These are phyloP conservation scores for Cercis canadensis DNA, from an alignment of 306 rosid genomes.

Conservation along the genomic window DNA sequence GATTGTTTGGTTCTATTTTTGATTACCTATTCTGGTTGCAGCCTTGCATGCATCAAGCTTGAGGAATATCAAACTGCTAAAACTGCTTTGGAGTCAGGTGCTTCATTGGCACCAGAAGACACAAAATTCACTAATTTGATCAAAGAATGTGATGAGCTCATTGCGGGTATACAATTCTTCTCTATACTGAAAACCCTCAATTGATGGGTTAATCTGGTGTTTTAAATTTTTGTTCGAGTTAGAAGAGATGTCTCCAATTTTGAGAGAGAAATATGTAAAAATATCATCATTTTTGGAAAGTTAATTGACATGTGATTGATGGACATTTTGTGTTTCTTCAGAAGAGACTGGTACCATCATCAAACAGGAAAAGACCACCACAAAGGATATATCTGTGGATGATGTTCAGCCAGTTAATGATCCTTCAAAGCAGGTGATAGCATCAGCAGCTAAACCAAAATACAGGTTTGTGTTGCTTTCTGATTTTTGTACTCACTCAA, in stretches of 20 bases:
- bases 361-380: constrained; percentile 41
- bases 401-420: constrained; percentile 45
- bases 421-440: constrained; percentile 38
- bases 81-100: constrained; percentile 73
- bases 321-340: constrained; percentile 45
- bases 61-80: constrained; percentile 95
- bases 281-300: constrained; percentile 1
- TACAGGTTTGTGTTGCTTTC: constrained; percentile 58
- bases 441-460: constrained; percentile 61
- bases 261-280: constrained; percentile 19
- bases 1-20: neutral
- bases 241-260: constrained; percentile 7
- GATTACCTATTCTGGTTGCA: constrained; percentile 38
- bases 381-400: constrained; percentile 35
- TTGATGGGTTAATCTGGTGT: constrained; percentile 4
- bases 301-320: constrained; percentile 34
- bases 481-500: constrained; percentile 6
- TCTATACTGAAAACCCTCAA: constrained; percentile 21
- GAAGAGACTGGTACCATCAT: constrained; percentile 61
- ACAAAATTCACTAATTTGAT: constrained; percentile 61
- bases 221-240: constrained; percentile 5
- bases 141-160: constrained; percentile 67
- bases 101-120: constrained; percentile 59
- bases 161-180: constrained; percentile 60
- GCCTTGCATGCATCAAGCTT: constrained; percentile 81